Evolutionary conservation across 306 rosid species (phyloP), one percentile per base, ranked within the genome.

Genomic region (Gillenia trifoliata): DNA sequence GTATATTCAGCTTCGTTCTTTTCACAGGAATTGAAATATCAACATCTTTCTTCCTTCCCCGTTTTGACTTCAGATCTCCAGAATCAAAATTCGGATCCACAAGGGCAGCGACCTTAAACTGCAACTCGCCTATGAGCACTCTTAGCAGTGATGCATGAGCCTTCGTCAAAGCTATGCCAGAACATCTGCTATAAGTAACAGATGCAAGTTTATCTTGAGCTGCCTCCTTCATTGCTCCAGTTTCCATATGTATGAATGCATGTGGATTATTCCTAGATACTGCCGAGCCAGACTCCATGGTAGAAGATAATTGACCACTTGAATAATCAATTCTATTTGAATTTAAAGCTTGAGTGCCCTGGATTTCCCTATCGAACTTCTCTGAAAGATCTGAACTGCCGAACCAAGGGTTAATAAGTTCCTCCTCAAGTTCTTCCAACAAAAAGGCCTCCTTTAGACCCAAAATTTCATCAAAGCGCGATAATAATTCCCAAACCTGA

Each of bases 11-110:
- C 87, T 90, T 90, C 55, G 83, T 74, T 79, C 87, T 85, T 87
- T 86, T 90, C 25, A 88, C 70, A 79, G 89, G 84, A 81, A 82
- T 12, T 66, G 89, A 80, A 75, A 80, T 78, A 43, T 95, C 99
- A 19, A 82, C 78, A 73, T 95, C 99, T 87, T 89, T 95, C 85
- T 89, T 95, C 81, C 98, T 92, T 76, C 99, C 99, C 65, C 99
- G 88, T 68, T 86, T 92, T 47, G 92, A 78, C 77, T 88, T 88
- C 33, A 87, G 65, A 82, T 95, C 99, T 77, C 98, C 99, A 41
- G 96, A 90, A 82, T 95, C 99, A 77, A 90, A 95, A 82, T 80
- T 95, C 4, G 97, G 99, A 89, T 95, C 97, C 54, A 95, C 98
- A 71, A 92, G 80, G 13, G 88, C 96, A 78, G 98, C 98, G 79